phyloP scores from a whole-genome alignment of 2,329 filamentous ascomycete species.

The Colletotrichum simmondsii region DNA sequence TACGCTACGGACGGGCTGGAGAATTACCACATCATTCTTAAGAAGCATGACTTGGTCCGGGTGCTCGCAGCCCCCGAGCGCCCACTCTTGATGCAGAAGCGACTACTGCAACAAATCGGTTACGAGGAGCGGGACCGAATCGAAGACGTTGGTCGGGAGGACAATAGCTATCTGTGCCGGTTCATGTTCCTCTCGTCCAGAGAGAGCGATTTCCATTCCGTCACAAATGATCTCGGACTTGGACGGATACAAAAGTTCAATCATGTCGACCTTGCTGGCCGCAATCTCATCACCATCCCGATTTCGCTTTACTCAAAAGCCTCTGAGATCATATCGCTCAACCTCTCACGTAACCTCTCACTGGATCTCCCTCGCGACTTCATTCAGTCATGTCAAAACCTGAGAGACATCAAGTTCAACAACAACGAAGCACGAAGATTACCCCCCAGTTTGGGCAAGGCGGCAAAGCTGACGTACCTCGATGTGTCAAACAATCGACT shows the following conservation, averaged over 20 bases:
- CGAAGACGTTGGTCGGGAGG: conserved; percentile 93
- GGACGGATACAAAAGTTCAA: conserved; percentile 90
- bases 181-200: conserved; percentile 95
- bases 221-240: conserved; percentile 77
- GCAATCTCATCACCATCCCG: conserved; percentile 93
- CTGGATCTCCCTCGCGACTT: conserved; percentile 96
- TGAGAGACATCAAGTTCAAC: conserved; percentile 95
- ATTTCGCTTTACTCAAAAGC: conserved; percentile 94
- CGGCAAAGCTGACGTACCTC: conserved; percentile 84
- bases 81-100: conserved; percentile 91
- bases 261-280: conserved; percentile 90
- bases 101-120: conserved; percentile 88
- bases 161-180: conserved; percentile 96
- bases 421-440: conserved; percentile 92
- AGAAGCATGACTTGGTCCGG: conserved; percentile 88
- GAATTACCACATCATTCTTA: conserved; percentile 95
- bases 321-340: conserved; percentile 91
- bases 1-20: conserved; percentile 90
- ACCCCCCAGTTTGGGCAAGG: conserved; percentile 84
- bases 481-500: conserved; percentile 96
- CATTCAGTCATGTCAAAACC: conserved; percentile 89
- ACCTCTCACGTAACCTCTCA: conserved; percentile 91
- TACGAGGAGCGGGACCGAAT: conserved; percentile 88
- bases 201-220: conserved; percentile 81
- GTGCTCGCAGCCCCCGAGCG: conserved; percentile 83